These are phyloP conservation scores for Hanseniaspora pseudoguilliermondii DNA, from an alignment of 805 yeast species.

Conservation along the genomic window DNA sequence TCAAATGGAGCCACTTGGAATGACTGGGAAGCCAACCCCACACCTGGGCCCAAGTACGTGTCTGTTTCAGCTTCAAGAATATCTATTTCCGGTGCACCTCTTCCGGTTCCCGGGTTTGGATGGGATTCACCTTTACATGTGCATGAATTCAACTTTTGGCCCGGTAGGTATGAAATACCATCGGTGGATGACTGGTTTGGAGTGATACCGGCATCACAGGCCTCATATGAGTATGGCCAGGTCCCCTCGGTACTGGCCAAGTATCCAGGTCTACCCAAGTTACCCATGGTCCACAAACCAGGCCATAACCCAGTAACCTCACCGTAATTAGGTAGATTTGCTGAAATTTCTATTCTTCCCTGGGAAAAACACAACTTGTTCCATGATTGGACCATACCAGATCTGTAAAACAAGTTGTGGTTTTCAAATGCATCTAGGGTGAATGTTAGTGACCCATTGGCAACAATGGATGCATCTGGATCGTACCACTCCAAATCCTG, in stretches of 20 bases:
- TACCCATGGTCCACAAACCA: conserved; percentile 91
- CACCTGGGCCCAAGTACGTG: conserved; percentile 32
- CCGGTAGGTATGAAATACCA: conserved; percentile 77
- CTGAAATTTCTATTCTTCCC: conserved; percentile 66
- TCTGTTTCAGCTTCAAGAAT: conserved; percentile 73
- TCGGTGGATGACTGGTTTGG: conserved; percentile 85
- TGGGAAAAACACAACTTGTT: conserved; percentile 80
- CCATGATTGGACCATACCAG: conserved; percentile 91
- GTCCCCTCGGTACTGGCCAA: conserved; percentile 79
- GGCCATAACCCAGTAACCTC: conserved; percentile 84
- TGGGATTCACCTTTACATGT: conserved; percentile 75
- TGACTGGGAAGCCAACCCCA: conserved; percentile 81
- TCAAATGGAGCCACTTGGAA: conserved; percentile 88
- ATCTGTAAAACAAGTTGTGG: conserved; percentile 68
- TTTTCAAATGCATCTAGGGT: conserved; percentile 72
- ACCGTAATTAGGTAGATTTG: conserved; percentile 68
- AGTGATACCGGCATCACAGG: conserved; percentile 89
- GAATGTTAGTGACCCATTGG: conserved; percentile 54
- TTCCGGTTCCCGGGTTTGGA: conserved; percentile 75
- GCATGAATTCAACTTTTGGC: conserved; percentile 66
- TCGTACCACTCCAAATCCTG: conserved; percentile 87
- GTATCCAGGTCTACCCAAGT: conserved; percentile 84
- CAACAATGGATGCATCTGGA: conserved; percentile 77
- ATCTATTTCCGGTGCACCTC: conserved; percentile 96
- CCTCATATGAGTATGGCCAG: conserved; percentile 85